These are phyloP conservation scores for Macrocybe gigantea DNA, from an alignment of 768 basidiomycete genomes.

Conservation along the genomic window DNA sequence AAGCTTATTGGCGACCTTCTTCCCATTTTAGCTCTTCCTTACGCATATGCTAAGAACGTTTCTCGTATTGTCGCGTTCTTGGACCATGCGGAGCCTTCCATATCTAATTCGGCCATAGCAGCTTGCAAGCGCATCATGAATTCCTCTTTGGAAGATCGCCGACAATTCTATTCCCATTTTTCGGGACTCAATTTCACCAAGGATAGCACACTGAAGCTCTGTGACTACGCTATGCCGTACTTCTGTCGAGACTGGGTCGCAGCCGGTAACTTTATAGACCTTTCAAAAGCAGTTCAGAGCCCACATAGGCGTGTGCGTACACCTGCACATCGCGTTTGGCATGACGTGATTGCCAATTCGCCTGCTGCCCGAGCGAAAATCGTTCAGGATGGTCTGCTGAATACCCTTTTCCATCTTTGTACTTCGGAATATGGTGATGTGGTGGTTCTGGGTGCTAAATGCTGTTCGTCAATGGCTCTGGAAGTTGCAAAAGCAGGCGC, in stretches of 20 bases:
- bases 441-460: slow-evolving; percentile 8
- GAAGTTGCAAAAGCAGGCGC: slow-evolving; percentile 10
- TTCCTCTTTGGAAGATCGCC: slow-evolving; percentile 12
- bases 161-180: slow-evolving; percentile 9
- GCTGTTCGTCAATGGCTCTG: slow-evolving; percentile 8
- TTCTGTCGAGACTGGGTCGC: slow-evolving; percentile 13
- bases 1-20: slow-evolving; percentile 12
- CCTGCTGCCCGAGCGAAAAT: slow-evolving; percentile 10
- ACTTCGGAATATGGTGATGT: slow-evolving; percentile 10
- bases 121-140: slow-evolving; percentile 12
- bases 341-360: slow-evolving; percentile 8
- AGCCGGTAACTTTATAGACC: slow-evolving; percentile 7
- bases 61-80: slow-evolving; percentile 8
- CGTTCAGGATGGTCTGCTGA: slow-evolving; percentile 7
- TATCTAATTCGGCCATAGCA: slow-evolving; percentile 10
- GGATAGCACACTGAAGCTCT: slow-evolving; percentile 12
- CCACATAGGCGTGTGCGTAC: slow-evolving; percentile 9
- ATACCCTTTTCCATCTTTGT: slow-evolving; percentile 11
- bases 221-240: slow-evolving; percentile 11
- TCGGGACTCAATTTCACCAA: slow-evolving; percentile 11
- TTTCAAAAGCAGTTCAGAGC: slow-evolving; percentile 8
- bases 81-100: slow-evolving; percentile 7
- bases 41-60: slow-evolving; percentile 9
- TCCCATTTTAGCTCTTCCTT: slow-evolving; percentile 10
- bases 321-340: slow-evolving; percentile 11